phyloP scores from a whole-genome alignment of 805 yeast species.

The Metschnikowia reukaufii region DNA sequence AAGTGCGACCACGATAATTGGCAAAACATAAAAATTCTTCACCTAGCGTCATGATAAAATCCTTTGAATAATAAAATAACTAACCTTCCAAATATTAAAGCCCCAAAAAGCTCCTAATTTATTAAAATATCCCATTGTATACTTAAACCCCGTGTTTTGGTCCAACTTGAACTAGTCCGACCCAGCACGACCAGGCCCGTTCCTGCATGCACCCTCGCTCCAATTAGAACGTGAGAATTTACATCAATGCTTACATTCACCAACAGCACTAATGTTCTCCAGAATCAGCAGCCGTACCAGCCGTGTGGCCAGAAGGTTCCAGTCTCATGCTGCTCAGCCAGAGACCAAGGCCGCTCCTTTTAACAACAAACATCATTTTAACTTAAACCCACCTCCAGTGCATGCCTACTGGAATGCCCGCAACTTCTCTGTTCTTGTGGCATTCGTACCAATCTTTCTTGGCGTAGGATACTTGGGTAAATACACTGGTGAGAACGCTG shows the following conservation, averaged over 20 bases:
- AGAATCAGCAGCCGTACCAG: conserved; percentile 26
- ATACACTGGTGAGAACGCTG: conserved; percentile 28
- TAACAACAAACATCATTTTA: conserved; percentile 43
- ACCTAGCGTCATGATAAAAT: too few relatives aligned
- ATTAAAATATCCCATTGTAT: too few relatives aligned
- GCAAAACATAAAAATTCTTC: too few relatives aligned
- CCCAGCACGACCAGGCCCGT: too few relatives aligned
- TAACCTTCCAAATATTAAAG: too few relatives aligned
- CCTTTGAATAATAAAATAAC: too few relatives aligned
- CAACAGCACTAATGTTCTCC: conserved; percentile 26
- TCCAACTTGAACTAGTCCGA: too few relatives aligned
- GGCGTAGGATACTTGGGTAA: conserved; percentile 37
- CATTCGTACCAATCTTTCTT: conserved; percentile 38
- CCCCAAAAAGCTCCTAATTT: too few relatives aligned
- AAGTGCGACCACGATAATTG: too few relatives aligned
- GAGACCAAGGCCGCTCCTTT: conserved; percentile 29
- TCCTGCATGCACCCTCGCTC: conserved; percentile 13
- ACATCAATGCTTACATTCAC: conserved; percentile 2
- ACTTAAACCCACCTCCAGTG: conserved; percentile 45
- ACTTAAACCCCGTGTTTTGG: too few relatives aligned
- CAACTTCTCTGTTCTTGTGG: conserved; percentile 37
- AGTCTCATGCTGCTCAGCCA: conserved; percentile 24
- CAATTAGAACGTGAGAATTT: conserved; percentile 19
- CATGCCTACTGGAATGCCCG: conserved; percentile 46
- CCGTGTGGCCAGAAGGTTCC: conserved; percentile 30